Evolutionary conservation across 2,329 filamentous ascomycete genomes (phyloP).

Genomic region (Ilyonectria mors-panacis): DNA sequence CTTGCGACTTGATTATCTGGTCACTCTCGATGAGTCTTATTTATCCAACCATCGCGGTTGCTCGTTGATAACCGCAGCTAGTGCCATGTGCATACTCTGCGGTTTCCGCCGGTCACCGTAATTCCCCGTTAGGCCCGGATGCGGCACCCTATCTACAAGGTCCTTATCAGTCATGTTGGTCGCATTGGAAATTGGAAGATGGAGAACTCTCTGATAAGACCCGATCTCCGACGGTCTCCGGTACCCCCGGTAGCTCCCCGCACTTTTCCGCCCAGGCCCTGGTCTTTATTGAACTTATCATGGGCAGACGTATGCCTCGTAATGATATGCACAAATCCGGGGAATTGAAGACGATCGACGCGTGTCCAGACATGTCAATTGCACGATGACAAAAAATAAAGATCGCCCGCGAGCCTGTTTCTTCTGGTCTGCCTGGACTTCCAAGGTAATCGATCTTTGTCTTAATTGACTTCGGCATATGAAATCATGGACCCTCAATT

Average conservation of each 20-base stretch:
- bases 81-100: not conserved
- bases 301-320: not conserved
- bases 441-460: too few relatives aligned
- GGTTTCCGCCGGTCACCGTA: not conserved
- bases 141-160: not conserved
- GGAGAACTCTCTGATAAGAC: not conserved
- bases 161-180: not conserved
- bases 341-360: not conserved
- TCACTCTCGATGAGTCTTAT: not conserved
- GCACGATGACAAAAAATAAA: not conserved
- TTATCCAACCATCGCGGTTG: not conserved
- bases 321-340: not conserved
- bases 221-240: slow-evolving; percentile 1
- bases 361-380: not conserved
- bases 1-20: too few relatives aligned
- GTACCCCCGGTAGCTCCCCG: not conserved
- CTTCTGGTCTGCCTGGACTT: too few relatives aligned
- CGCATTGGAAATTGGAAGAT: not conserved
- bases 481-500: not conserved
- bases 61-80: not conserved
- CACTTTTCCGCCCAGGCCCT: not conserved
- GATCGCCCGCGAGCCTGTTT: too few relatives aligned
- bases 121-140: not conserved
- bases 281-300: not conserved
- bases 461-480: too few relatives aligned